Evolutionary conservation across 2,329 filamentous ascomycete species (phyloP), one percentile per base, ranked within the genome.

Genomic region (Trichoderma atroviride): DNA sequence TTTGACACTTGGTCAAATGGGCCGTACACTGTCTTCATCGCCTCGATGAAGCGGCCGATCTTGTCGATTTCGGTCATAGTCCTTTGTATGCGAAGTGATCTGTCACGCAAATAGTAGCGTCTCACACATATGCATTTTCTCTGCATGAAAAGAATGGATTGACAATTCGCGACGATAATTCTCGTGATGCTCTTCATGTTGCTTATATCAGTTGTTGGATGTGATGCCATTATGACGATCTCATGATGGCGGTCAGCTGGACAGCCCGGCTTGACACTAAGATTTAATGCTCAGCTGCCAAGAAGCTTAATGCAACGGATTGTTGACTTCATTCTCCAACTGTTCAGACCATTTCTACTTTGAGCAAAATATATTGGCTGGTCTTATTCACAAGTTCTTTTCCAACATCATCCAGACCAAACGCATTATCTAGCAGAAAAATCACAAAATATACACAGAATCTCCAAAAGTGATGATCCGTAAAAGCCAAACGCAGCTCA

Each of bases 11-110:
- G 68, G 29, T 74, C 75, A 53, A 76, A 76, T 43, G 76, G 74
- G 3, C 80, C 80, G 70, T 83, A 83, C 43, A 82, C 79, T 9
- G 72, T 57, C 31, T 75, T 73, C 78, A 82, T 81, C 5, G 81
- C 79, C 33, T 75, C 74, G 5, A 76, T 76, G 74, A 81, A 81
- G 73, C 74, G 74, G 14, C 24, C 33, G 27, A 43, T 68, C 27
- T 43, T 68, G 27, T 29, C 57, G 5, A 43, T 37, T 22, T 52
- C 22, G 10, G 63, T 13, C 63, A 67, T 67, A 22, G 22, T 29
- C 6, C 52, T 37, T 5, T 5, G 29, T 47, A 16, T 11, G 37
- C 19, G 13, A 29, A 33, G 33, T n/a, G n/a, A n/a, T 4, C 4
- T 27, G 10, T 27, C 10, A 56, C 33, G 19, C 37, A 7, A 40